Percentiles rank a stretch among this genome's conserved stretches.
Evolutionary conservation across 2,329 filamentous ascomycete species (phyloP).

Genomic region (Phyllosticta paracitricarpa): DNA sequence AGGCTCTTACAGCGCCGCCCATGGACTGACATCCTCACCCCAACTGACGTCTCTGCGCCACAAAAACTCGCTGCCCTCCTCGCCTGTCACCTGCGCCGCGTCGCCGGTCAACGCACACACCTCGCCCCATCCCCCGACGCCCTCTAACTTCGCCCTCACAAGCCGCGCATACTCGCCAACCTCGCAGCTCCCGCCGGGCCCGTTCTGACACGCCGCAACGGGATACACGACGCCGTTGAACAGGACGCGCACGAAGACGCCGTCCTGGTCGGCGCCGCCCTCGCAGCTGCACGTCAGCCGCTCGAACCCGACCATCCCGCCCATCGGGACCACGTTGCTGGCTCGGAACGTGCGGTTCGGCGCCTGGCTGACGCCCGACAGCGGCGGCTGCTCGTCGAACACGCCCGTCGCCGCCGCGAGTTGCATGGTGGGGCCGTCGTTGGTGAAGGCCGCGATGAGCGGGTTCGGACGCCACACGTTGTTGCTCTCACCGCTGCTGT

Average conservation of each 20-base stretch:
- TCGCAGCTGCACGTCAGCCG: constrained; percentile 18
- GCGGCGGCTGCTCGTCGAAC: constrained; percentile 43
- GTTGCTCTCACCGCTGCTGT: constrained; percentile 12
- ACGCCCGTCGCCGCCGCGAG: constrained; percentile 50
- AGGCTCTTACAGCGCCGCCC: not conserved
- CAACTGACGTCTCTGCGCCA: constrained; percentile 12
- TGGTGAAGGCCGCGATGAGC: constrained; percentile 52
- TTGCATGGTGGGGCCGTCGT: constrained; percentile 57
- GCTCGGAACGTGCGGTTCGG: constrained; percentile 44
- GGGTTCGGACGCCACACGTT: constrained; percentile 43
- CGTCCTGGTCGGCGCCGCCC: constrained; percentile 41
- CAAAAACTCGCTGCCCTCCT: constrained; percentile 20
- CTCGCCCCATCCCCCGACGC: constrained; percentile 41
- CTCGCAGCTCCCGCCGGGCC: constrained; percentile 4
- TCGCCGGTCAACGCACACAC: constrained; percentile 30
- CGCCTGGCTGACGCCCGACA: constrained; percentile 38
- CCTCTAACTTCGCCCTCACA: constrained; percentile 36
- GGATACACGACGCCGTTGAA: constrained; percentile 57
- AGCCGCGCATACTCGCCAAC: constrained; percentile 38
- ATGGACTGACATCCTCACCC: not conserved
- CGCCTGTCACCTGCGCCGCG: constrained; percentile 10
- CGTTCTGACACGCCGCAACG: constrained; percentile 19
- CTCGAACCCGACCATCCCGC: constrained; percentile 56
- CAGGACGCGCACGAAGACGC: constrained; percentile 25
- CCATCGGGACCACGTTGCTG: constrained; percentile 50